phyloP scores from a whole-genome alignment of 495 filamentous ascomycete genomes.

The Penicillium alfredii region DNA sequence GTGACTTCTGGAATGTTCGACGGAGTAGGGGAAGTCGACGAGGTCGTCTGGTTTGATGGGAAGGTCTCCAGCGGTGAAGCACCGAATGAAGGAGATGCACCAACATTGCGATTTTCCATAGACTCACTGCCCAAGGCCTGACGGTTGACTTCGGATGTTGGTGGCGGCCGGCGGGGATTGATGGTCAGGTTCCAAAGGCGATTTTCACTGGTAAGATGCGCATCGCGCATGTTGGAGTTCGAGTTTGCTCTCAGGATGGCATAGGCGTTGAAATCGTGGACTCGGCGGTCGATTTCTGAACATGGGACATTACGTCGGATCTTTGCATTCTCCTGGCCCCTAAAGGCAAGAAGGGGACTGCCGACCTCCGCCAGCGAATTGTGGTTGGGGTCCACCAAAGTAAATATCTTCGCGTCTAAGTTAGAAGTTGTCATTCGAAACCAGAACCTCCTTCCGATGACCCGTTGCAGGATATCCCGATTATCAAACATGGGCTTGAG shows the following conservation, averaged over 20 bases:
- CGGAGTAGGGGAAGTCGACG: no score
- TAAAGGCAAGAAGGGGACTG: conserved; percentile 7
- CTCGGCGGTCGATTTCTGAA: not conserved
- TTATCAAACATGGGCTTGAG: no score
- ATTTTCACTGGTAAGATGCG: no score
- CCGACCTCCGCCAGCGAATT: conserved; percentile 14
- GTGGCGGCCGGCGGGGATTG: not conserved
- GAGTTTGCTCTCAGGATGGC: no score
- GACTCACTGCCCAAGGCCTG: not conserved
- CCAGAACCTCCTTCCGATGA: conserved; percentile 37
- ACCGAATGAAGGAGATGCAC: no score
- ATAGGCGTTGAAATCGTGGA: conserved; percentile 7
- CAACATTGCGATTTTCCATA: not conserved
- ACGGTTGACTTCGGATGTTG: not conserved
- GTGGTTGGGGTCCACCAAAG: not conserved
- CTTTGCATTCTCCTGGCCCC: conserved; percentile 6
- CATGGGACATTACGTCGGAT: conserved; percentile 2
- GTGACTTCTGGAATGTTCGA: no score
- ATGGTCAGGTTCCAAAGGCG: not conserved
- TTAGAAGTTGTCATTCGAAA: no score
- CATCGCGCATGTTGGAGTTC: no score
- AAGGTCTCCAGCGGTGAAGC: no score
- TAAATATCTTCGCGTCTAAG: no score
- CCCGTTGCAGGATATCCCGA: conserved; percentile 27
- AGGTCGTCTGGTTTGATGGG: no score